Base-by-base conservation (phyloP, 305 asterid species). In the Fraxinus sp. region DNA sequence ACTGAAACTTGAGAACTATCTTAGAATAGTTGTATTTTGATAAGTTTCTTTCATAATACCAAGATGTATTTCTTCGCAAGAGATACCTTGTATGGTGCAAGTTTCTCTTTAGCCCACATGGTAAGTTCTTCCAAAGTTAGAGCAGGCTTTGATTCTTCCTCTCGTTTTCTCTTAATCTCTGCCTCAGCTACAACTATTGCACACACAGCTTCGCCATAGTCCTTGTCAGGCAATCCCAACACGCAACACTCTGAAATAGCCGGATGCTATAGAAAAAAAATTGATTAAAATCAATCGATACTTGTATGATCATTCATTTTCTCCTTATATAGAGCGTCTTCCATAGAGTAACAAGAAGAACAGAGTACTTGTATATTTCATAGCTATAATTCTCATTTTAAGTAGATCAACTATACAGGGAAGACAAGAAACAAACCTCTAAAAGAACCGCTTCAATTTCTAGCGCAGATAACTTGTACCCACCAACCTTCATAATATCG, bases 401-500 rank as follows among this genome's bases (percentile, higher is more conserved):
- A 41, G 22, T 20, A n/a, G 49, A 18, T 16, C 35, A 76, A 78
- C 43, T 41, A 64, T 81, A 71, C 18, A n/a, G 32, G n/a, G 62
- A n/a, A 82, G 20, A 64, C 14, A 70, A 78, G 83, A 77, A 78
- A 85, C 87, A 24, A 88, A 94, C 99, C 98, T 94, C 98, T 68
- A 96, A 85, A 70, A 96, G 97, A 85, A 94, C 93, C 39, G 98
- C 98, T 88, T 96, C 99, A 79, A 96, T 96, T 90, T 96, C 99
- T 83, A 96, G 91, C 1, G 99, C 99, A 64, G 99, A 96, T 83
- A 96, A 89, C 87, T 96, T 96, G 77, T 91, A 96, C 70, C 99
- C 99, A 35, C 99, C 99, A 75, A 92, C 97, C 91, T 96, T 96
- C 97, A 96, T 93, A 83, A 96, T 96, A 87, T 96, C 99, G 81